phyloP scores from a whole-genome alignment of 2,329 filamentous ascomycete species.

The Dothideomycetidae sp. region DNA sequence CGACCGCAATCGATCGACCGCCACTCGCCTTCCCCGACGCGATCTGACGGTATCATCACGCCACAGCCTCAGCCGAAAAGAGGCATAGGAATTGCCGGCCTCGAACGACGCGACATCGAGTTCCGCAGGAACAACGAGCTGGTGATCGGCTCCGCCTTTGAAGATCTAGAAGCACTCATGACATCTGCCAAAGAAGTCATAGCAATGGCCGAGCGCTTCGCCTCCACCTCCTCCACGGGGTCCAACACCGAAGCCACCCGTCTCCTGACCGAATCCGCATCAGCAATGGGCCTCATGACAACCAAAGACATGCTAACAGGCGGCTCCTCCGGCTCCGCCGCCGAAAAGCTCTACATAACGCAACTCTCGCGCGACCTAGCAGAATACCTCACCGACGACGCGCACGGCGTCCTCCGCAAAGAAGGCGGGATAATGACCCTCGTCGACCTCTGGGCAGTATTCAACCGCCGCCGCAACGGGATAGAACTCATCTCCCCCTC shows the following conservation, averaged over 20 bases:
- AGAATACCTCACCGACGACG: conserved; percentile 78
- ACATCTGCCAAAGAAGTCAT: conserved; percentile 94
- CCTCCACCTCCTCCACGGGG: conserved; percentile 43
- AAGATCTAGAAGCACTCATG: conserved; percentile 93
- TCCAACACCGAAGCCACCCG: conserved; percentile 52
- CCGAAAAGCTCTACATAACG: conserved; percentile 77
- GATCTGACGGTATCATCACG: conserved; percentile 17
- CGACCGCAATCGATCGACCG: conserved; percentile 23
- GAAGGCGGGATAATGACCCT: conserved; percentile 81
- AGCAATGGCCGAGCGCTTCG: conserved; percentile 77
- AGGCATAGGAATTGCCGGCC: conserved; percentile 75
- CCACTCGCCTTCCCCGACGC: conserved; percentile 16
- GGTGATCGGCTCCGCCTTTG: conserved; percentile 85
- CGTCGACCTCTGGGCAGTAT: conserved; percentile 85
- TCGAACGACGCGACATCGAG: conserved; percentile 74
- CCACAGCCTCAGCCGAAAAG: conserved; percentile 29
- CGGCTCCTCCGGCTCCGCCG: conserved; percentile 50
- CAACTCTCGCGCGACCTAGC: conserved; percentile 73
- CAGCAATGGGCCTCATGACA: conserved; percentile 74
- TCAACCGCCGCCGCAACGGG: conserved; percentile 83
- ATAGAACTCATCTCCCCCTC: conserved; percentile 85
- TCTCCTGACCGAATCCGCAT: conserved; percentile 66
- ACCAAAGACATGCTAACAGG: conserved; percentile 86
- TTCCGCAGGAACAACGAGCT: conserved; percentile 84
- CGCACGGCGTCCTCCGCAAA: conserved; percentile 58